phyloP scores from a whole-genome alignment of 78 protist species.

The slime mould (Dictyostelium discoideum) region DNA sequence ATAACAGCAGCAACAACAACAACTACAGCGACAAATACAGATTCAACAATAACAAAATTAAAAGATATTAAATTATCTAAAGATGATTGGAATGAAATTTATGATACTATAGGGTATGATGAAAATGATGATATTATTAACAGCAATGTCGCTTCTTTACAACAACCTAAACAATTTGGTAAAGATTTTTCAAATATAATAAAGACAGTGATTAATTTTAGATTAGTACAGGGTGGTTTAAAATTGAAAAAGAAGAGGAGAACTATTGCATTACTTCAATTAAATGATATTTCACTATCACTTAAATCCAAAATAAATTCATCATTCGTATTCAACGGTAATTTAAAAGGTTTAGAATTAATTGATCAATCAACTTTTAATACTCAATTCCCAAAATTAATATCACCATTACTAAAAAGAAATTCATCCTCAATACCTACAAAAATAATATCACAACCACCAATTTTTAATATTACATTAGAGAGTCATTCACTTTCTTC shows the following conservation, averaged over 20 bases:
- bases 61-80: slow-evolving; percentile 28
- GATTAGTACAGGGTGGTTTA: neutral
- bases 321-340: slow-evolving; percentile 28
- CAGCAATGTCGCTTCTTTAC: neutral
- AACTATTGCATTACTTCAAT: neutral
- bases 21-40: too few relatives aligned
- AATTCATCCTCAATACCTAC: neutral
- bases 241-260: neutral
- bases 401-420: slow-evolving; percentile 9
- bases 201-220: neutral
- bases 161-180: neutral
- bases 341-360: slow-evolving; percentile 33
- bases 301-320: neutral
- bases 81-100: slow-evolving; percentile 75
- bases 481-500: neutral
- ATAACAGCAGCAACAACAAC: neutral
- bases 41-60: neutral
- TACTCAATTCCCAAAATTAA: slow-evolving; percentile 39
- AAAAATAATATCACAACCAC: neutral
- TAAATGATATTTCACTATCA: neutral
- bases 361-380: slow-evolving; percentile 41
- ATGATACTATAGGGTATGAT: slow-evolving; percentile 50
- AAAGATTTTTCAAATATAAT: neutral
- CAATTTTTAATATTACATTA: slow-evolving; percentile 40
- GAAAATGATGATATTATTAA: neutral